These are phyloP conservation scores for Arthrobotrys conoides DNA, from an alignment of 2,329 filamentous ascomycete genomes.

Conservation along the genomic window DNA sequence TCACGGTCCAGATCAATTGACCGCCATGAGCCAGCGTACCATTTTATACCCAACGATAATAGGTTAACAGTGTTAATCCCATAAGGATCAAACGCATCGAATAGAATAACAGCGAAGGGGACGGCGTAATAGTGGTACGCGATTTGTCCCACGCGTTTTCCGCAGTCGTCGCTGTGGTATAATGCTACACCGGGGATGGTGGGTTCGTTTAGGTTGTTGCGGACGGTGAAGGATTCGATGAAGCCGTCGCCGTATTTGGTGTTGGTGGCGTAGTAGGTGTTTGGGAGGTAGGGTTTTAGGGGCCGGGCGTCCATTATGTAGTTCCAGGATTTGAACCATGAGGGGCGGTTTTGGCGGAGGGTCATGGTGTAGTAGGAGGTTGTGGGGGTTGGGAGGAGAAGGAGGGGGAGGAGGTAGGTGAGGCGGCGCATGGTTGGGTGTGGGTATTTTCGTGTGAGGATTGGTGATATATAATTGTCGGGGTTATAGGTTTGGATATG, in stretches of 20 bases:
- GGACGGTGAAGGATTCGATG: slow-evolving; percentile 11
- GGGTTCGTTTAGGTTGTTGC: not conserved
- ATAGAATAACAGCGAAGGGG: not conserved
- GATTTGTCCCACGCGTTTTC: not conserved
- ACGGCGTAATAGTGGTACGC: not conserved
- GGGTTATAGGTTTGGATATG: too few species aligned
- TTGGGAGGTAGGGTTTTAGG: not conserved
- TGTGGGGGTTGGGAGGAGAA: not conserved
- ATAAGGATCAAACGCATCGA: slow-evolving; percentile 29
- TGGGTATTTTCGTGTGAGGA: too few species aligned
- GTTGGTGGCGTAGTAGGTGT: not conserved
- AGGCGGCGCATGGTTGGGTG: too few species aligned
- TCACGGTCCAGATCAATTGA: not conserved
- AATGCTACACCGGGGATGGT: slow-evolving; percentile 9
- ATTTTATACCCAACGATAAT: not conserved
- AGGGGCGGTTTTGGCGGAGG: not conserved
- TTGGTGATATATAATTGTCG: too few species aligned
- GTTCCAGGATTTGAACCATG: slow-evolving; percentile 29
- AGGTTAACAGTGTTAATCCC: slow-evolving; percentile 22
- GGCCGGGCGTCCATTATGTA: not conserved
- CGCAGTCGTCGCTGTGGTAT: slow-evolving; percentile 9
- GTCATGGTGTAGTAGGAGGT: slow-evolving; percentile 4
- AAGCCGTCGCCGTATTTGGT: not conserved
- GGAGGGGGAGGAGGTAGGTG: not conserved
- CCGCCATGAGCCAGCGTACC: not conserved